A percentile compares a stretch with the other conserved stretches of the same genome.
phyloP scores from a whole-genome alignment of 371 early-diverging fungal species.

The Apophysomyces variabilis region DNA sequence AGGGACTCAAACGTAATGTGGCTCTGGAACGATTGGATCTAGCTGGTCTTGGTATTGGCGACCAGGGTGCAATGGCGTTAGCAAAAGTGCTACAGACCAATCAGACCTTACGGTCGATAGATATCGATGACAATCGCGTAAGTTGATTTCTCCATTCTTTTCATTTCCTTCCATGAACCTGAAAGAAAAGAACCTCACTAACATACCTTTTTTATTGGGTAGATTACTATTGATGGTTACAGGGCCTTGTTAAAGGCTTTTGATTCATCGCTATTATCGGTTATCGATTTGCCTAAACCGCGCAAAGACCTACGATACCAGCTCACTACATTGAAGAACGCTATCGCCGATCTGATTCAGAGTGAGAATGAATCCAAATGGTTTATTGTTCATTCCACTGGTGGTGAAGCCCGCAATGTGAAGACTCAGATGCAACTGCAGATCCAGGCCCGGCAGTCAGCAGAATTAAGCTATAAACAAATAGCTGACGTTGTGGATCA shows the following conservation, averaged over 20 bases:
- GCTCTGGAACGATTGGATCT: slow-evolving; percentile 34
- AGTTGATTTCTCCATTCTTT: slow-evolving; percentile 8
- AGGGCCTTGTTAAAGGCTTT: slow-evolving; percentile 29
- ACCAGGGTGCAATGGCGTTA: slow-evolving; percentile 36
- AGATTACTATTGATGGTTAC: slow-evolving; percentile 49
- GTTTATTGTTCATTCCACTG: slow-evolving; percentile 41
- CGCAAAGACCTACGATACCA: slow-evolving; percentile 39
- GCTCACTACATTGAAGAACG: slow-evolving; percentile 22
- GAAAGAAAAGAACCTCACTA: background rate
- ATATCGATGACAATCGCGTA: slow-evolving; percentile 45
- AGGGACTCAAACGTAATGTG: slow-evolving; percentile 31
- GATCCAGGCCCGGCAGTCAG: slow-evolving; percentile 32
- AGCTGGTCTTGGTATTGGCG: slow-evolving; percentile 34
- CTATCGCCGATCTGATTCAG: slow-evolving; percentile 32
- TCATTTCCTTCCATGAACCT: background rate
- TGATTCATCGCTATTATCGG: slow-evolving; percentile 16
- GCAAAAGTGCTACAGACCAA: slow-evolving; percentile 34
- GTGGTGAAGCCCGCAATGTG: slow-evolving; percentile 26
- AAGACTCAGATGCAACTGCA: slow-evolving; percentile 38
- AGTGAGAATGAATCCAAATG: slow-evolving; percentile 42
- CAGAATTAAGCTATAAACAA: slow-evolving; percentile 28
- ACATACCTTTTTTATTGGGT: background rate
- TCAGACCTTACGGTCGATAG: slow-evolving; percentile 26
- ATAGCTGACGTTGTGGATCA: slow-evolving; percentile 32
- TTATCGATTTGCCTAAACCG: slow-evolving; percentile 37